phyloP scores from a whole-genome alignment of 257 asterid species.

The Phtheirospermum japonicum region DNA sequence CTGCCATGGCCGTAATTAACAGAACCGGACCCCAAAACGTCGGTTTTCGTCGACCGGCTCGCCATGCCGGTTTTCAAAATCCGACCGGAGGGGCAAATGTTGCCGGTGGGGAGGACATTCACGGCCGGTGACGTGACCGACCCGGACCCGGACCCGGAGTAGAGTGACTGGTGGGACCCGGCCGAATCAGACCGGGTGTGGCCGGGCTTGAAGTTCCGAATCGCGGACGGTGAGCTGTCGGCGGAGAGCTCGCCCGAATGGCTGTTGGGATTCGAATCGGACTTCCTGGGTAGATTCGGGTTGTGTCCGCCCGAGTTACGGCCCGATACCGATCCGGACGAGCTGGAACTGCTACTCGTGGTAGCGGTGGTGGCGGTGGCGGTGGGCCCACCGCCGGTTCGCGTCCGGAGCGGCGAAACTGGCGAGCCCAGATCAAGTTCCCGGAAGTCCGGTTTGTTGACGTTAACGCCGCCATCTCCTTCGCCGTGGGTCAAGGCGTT shows the following conservation, averaged over 20 bases:
- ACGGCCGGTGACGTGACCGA: conserved; percentile 45
- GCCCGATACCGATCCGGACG: conserved; percentile 68
- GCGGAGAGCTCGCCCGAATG: conserved; percentile 59
- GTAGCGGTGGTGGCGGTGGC: conserved; percentile 36
- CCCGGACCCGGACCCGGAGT: conserved; percentile 39
- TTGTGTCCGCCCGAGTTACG: conserved; percentile 29
- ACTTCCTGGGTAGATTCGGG: conserved; percentile 32
- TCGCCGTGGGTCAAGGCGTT: conserved; percentile 29
- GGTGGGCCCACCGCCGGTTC: conserved; percentile 35
- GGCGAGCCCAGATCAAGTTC: conserved; percentile 66
- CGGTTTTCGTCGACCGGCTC: conserved; percentile 41
- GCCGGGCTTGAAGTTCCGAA: conserved; percentile 29
- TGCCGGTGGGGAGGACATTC: conserved; percentile 57
- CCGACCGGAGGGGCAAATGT: conserved; percentile 70
- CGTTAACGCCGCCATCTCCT: conserved; percentile 26
- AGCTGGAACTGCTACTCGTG: conserved; percentile 61
- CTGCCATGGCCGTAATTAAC: conserved; percentile 69
- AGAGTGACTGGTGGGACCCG: conserved; percentile 34
- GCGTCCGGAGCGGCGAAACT: conserved; percentile 47
- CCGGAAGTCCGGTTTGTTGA: conserved; percentile 53
- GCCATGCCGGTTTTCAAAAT: conserved; percentile 54
- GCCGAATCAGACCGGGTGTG: conserved; percentile 40
- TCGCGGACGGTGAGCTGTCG: conserved; percentile 46
- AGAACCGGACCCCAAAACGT: conserved; percentile 54
- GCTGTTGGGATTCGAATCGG: conserved; percentile 43